These are phyloP conservation scores for Hemisphaericaspora subhashii DNA, from an alignment of 1,139 yeast genomes.

Conservation along the genomic window DNA sequence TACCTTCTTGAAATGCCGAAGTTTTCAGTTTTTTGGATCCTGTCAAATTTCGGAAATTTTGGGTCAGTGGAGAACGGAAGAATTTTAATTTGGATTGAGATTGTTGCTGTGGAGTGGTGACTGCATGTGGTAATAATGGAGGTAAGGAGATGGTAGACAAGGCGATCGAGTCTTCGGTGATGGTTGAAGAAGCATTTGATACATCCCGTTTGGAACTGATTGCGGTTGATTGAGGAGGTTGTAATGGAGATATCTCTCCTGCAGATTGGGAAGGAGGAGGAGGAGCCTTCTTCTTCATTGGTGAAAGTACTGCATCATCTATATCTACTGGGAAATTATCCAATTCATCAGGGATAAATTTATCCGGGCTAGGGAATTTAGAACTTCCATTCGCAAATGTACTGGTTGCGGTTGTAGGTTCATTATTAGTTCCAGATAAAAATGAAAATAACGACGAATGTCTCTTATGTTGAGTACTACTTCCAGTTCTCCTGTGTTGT, in stretches of 20 bases:
- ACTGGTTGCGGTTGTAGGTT: not conserved
- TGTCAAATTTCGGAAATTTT: constrained; percentile 43
- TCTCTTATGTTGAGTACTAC: constrained; percentile 32
- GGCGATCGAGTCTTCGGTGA: not conserved
- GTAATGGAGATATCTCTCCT: not conserved
- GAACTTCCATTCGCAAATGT: not conserved
- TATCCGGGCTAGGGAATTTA: not conserved
- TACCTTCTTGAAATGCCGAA: constrained; percentile 93
- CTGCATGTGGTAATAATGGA: constrained; percentile 9
- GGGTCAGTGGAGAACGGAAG: constrained; percentile 45
- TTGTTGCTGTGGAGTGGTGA: constrained; percentile 12
- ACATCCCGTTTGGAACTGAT: not conserved
- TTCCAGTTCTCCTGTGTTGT: constrained; percentile 12
- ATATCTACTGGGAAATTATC: constrained; percentile 24
- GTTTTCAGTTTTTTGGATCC: constrained; percentile 63
- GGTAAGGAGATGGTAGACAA: not conserved
- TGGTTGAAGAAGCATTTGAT: not conserved
- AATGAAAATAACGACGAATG: constrained; percentile 51
- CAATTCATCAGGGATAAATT: not conserved
- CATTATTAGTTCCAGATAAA: constrained; percentile 27
- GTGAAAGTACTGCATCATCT: constrained; percentile 36
- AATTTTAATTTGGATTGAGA: constrained; percentile 35
- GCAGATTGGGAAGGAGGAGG: constrained; percentile 6
- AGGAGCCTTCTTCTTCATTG: constrained; percentile 35
- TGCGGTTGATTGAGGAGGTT: not conserved